A percentile compares a stretch with the other conserved stretches of the same genome.
Conservation (phyloP, 2,329 filamentous ascomycete species). For the Stagonosporopsis rhizophila region DNA sequence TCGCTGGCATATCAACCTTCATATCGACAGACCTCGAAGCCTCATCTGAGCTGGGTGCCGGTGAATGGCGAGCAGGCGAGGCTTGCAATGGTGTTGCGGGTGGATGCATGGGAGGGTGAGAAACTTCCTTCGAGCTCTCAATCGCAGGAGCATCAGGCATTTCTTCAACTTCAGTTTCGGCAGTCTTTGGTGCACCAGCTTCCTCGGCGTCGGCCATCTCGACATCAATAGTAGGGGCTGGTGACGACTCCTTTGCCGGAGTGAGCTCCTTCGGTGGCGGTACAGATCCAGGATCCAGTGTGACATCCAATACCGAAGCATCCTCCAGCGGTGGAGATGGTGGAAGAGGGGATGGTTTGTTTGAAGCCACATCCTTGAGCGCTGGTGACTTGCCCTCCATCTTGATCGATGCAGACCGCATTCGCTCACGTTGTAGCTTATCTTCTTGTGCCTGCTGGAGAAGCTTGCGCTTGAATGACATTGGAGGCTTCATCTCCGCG, state of each 20-base stretch:
- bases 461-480: conserved; percentile 49
- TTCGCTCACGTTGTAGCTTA: conserved; percentile 46
- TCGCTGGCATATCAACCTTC: conserved; percentile 41
- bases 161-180: conserved; percentile 37
- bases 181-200: conserved; percentile 38
- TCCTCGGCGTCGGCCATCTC: conserved; percentile 30
- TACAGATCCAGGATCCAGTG: conserved; percentile 28
- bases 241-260: conserved; percentile 33
- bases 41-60: conserved; percentile 18
- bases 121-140: conserved; percentile 27
- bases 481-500: conserved; percentile 35
- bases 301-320: conserved; percentile 36
- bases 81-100: conserved; percentile 43
- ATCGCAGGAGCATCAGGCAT: conserved; percentile 38
- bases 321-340: conserved; percentile 36
- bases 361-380: conserved; percentile 42
- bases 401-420: conserved; percentile 47
- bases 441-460: conserved; percentile 49
- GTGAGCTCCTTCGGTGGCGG: conserved; percentile 31
- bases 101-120: conserved; percentile 43
- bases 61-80: conserved; percentile 23
- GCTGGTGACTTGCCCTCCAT: conserved; percentile 43
- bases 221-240: conserved; percentile 23
- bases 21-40: conserved; percentile 31
- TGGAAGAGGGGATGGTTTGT: conserved; percentile 41